phyloP scores from a whole-genome alignment of 768 basidiomycete species.

The Lactifluus hygrophoroides region DNA sequence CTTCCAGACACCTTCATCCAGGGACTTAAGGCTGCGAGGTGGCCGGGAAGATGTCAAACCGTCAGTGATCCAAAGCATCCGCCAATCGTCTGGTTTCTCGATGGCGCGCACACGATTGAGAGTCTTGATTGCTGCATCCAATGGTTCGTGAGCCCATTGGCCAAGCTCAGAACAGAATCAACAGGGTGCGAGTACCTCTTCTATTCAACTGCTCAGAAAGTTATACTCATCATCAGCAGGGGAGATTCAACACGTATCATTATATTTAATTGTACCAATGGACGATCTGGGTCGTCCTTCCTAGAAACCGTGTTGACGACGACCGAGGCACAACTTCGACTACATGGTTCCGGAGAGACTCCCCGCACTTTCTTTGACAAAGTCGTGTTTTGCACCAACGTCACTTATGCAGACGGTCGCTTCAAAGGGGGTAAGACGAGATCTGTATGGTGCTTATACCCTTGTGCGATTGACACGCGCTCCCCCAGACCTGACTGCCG shows the following conservation, averaged over 20 bases:
- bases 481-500: conserved; percentile 64
- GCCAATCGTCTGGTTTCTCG: conserved; percentile 75
- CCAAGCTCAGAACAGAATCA: conserved; percentile 34
- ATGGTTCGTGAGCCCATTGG: conserved; percentile 71
- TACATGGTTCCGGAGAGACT: conserved; percentile 32
- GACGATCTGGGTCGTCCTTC: conserved; percentile 72
- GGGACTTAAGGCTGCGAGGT: conserved; percentile 62
- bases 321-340: conserved; percentile 39
- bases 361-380: conserved; percentile 58
- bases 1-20: conserved; percentile 47
- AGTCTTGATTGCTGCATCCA: conserved; percentile 79
- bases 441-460: background rate
- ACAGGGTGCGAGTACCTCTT: conserved; percentile 1
- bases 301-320: conserved; percentile 50
- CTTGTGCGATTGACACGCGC: background rate
- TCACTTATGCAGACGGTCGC: conserved; percentile 82
- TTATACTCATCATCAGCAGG: conserved; percentile 13
- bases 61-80: conserved; percentile 50
- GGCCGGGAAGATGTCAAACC: conserved; percentile 94
- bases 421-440: conserved; percentile 76
- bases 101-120: conserved; percentile 93
- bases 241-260: conserved; percentile 45
- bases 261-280: conserved; percentile 93
- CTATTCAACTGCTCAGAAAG: background rate
- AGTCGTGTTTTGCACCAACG: conserved; percentile 93